These are phyloP conservation scores for Lasiosphaeria miniovina DNA, from an alignment of 495 filamentous ascomycete species.

Conservation along the genomic window DNA sequence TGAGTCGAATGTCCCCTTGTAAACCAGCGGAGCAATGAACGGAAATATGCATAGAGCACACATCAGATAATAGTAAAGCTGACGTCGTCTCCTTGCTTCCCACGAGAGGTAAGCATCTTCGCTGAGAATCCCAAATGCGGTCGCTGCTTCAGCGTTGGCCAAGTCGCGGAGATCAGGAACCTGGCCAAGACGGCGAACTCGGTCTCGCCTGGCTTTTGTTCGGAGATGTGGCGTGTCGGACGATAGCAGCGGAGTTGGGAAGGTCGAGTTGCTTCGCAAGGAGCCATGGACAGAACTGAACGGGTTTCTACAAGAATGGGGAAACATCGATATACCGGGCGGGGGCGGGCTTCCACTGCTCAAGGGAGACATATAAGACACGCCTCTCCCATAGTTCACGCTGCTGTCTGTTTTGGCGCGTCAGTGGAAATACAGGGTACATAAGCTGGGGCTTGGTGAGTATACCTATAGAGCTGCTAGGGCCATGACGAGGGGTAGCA, in stretches of 20 bases:
- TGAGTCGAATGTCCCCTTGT: constrained; percentile 26
- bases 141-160: constrained; percentile 14
- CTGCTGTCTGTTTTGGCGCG: background rate
- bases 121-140: constrained; percentile 7
- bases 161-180: constrained; percentile 13
- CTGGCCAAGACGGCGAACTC: background rate
- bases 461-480: constrained; percentile 2
- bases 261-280: constrained; percentile 9
- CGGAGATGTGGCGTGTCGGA: constrained; percentile 8
- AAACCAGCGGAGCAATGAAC: constrained; percentile 31
- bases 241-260: background rate
- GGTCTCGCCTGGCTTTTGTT: constrained; percentile 9
- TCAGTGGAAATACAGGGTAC: background rate
- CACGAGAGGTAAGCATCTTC: constrained; percentile 30
- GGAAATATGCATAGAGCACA: constrained; percentile 31
- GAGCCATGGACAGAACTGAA: constrained; percentile 16
- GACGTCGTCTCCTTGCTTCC: constrained; percentile 20
- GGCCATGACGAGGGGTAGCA: background rate
- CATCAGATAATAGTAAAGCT: constrained; percentile 29
- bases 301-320: constrained; percentile 17
- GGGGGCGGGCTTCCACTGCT: constrained; percentile 9
- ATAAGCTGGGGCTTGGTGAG: background rate
- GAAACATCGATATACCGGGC: constrained; percentile 6
- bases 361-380: constrained; percentile 4
- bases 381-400: background rate